phyloP scores from a whole-genome alignment of 1,139 yeast genomes.

The Citeromyces hawaiiensis region DNA sequence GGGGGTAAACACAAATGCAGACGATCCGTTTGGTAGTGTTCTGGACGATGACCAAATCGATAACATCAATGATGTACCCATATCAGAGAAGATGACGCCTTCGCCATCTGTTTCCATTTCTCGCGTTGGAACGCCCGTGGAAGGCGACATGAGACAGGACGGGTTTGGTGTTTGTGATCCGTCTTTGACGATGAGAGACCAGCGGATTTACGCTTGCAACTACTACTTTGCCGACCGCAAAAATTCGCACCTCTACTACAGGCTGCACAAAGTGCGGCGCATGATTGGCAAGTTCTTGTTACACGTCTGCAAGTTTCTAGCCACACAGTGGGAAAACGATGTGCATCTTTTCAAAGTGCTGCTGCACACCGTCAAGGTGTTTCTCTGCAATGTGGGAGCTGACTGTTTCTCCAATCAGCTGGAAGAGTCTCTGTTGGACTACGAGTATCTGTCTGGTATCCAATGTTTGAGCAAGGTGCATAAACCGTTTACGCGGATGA shows the following conservation, averaged over 20 bases:
- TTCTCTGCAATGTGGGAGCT: conserved; percentile 77
- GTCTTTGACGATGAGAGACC: conserved; percentile 44
- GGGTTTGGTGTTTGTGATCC: conserved; percentile 27
- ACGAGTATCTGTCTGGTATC: conserved; percentile 21
- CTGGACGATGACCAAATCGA: conserved; percentile 9
- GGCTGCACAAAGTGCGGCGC: conserved; percentile 49
- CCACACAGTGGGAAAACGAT: conserved; percentile 44
- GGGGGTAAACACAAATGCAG: neutral
- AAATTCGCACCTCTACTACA: conserved; percentile 36
- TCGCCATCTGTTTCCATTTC: conserved; percentile 17
- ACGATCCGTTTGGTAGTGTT: conserved; percentile 7
- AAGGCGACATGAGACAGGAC: conserved; percentile 20
- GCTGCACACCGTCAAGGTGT: conserved; percentile 56
- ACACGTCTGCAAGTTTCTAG: conserved; percentile 35
- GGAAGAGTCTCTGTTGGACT: conserved; percentile 9
- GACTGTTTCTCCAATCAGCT: conserved; percentile 21
- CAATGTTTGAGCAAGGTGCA: conserved; percentile 33
- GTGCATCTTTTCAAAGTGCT: conserved; percentile 56
- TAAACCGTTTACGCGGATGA: conserved; percentile 70
- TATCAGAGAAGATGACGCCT: conserved; percentile 7
- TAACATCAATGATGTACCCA: conserved; percentile 11
- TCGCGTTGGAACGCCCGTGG: conserved; percentile 26
- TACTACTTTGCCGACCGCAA: conserved; percentile 39
- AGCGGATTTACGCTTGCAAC: conserved; percentile 34
- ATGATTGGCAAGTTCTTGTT: conserved; percentile 61